Base-by-base conservation (phyloP, 768 basidiomycete species). In the Lenzites betulinus region DNA sequence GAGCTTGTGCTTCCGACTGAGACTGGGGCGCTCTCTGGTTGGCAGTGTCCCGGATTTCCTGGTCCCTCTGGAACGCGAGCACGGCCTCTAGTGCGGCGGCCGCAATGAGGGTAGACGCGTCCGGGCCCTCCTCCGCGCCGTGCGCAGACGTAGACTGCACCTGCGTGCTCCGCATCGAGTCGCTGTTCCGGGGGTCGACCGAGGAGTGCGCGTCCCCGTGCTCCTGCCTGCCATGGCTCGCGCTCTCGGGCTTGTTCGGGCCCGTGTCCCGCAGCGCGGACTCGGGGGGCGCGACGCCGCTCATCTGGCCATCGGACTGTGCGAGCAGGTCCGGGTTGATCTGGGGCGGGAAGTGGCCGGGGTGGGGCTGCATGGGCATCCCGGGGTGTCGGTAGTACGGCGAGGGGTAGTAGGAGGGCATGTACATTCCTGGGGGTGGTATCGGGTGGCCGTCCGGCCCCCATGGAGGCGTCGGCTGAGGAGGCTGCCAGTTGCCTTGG, bases 381-480 rank as follows among this genome's bases (percentile, higher is more conserved):
- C 66, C 63, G 7, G 67, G 62, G 16, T 72, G 66, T 33, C 84
- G 83, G 63, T 86, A 85, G 66, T 84, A 83, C 5, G 80, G 78
- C 1, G 81, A 76, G 20, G 76, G 65, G 54, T 77, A 77, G 58
- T 74, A 77, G 6, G 62, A 43, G 58, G 81, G 53, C 75, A 76
- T 28, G 73, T 71, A 38, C 65, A 71, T 68, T 68, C 60, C 62
- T 3, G 65, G 62, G 6, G 63, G 52, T 12, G 48, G 64, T 59
- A 64, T 67, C 54, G 63, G 64, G 8, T 67, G 65, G 63, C 69
- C 72, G 67, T 66, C 69, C 67, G 69, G 51, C 64, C 69, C 60
- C 81, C 79, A 76, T 61, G 79, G 70, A 1, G 53, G 52, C 44
- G 77, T 74, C 28, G 79, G 71, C 2, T 63, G 60, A 20, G 64